Base-by-base conservation (phyloP, 192 early-diverging fungal genomes). In the Lobosporangium transversale region DNA sequence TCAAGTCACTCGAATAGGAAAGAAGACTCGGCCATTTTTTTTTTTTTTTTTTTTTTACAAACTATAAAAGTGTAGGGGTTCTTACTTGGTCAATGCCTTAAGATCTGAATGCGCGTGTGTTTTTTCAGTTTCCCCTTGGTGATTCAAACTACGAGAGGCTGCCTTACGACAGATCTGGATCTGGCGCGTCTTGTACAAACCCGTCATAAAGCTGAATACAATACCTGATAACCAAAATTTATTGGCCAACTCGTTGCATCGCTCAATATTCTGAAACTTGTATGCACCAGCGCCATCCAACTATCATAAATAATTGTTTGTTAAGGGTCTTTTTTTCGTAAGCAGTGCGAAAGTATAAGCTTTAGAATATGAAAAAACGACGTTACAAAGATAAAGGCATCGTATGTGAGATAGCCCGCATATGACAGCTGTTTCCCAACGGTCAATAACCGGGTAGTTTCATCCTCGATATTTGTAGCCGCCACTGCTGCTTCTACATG, bases 171-270 rank as follows among this genome's bases (percentile, higher is more conserved):
- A 83, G 26, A 81, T 78, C 27, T 69, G 60, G 66, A 85, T 79
- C 54, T 85, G 66, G n/a, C 83, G 81, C 17, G 92, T 80, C 64
- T 89, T 87, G 82, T 94, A 90, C 23, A 91, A 27, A 40, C 88
- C 84, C 3, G 82, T 66, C 21, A 89, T 8, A 58, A 92, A 66
- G 15, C 89, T 89, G 35, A 85, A 85, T 5, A 82, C 45, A 51
- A 94, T 68, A 42, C 85, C 90, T 14, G 79, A 59, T 18, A 92
- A 58, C 93, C 93, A 94, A 65, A 85, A 89, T 68, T 88, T 89
- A 74, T 74, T 64, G 31, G 88, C 87, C 26, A 84, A 66, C 26
- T 84, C 69, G 23, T 58, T 78, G 68, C 92, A 85, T n/a, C 82
- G 79, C 60, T 91, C 89, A 53, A 89, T 87, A 55, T 87, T 84